Conservation (phyloP, 2,329 filamentous ascomycete species). For the Macrophomina tecta region DNA sequence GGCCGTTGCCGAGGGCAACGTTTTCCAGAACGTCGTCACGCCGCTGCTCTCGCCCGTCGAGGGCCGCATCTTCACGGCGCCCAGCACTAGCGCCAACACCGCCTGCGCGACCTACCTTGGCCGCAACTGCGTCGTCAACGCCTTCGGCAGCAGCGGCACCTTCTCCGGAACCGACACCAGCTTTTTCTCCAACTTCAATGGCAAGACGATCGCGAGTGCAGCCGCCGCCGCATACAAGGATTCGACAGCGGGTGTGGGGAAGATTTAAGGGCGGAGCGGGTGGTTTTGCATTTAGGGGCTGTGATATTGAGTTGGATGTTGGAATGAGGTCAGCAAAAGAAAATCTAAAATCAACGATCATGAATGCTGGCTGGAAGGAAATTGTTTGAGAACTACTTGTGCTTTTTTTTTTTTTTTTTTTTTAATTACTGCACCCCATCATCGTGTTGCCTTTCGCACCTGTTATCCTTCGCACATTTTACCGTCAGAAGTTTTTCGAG, state of each 20-base stretch:
- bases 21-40: constrained; percentile 61
- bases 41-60: constrained; percentile 50
- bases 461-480: background rate
- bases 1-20: constrained; percentile 63
- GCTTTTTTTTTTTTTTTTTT: too few relatives aligned
- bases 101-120: constrained; percentile 56
- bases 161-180: constrained; percentile 48
- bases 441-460: background rate
- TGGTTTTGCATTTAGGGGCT: too few relatives aligned
- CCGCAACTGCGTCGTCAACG: constrained; percentile 58
- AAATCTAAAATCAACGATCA: too few relatives aligned
- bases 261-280: constrained; percentile 3
- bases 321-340: too few relatives aligned
- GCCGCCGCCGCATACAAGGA: constrained; percentile 44
- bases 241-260: constrained; percentile 42
- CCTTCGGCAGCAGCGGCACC: constrained; percentile 38
- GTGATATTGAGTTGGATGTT: background rate
- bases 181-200: constrained; percentile 59
- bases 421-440: too few relatives aligned
- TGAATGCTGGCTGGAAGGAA: too few relatives aligned
- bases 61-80: constrained; percentile 48
- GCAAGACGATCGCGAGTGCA: constrained; percentile 60
- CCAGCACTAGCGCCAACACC: constrained; percentile 42
- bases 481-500: background rate
- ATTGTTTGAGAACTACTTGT: too few relatives aligned